Evolutionary conservation across 306 rosid genomes (phyloP), one percentile per base, ranked within the genome.

Genomic region (Lathyrus aphaca): DNA sequence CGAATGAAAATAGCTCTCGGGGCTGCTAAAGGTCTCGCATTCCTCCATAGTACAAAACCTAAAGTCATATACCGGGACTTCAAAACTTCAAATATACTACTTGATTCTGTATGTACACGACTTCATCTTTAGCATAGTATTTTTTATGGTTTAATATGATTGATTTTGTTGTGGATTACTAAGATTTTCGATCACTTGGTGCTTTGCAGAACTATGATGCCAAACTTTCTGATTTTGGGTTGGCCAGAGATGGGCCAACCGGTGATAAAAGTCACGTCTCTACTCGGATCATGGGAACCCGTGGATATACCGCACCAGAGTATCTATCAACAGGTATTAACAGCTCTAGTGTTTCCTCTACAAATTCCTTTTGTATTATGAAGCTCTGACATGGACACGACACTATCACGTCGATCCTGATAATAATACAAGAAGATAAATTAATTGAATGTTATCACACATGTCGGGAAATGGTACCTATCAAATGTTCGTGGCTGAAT

Each of bases 221-320:
- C 30, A 94, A 94, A 75, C 96, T 94, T 62, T 91, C 97, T 70
- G 99, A 94, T 75, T 94, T 90, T 67, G 99, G 99, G 79, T 82
- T 91, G 86, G 99, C 99, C 3, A 84, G 99, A 73, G 99, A 94
- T 74, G 99, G 99, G 16, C 99, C 99, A 58, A 82, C 82, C 1
- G 97, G 90, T n/a, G 97, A 87, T 78, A 91, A 81, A 80, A 94
- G 98, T 69, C 92, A 94, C 38, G 98, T 90, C 65, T 94, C 98
- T 49, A 90, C 99, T 8, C 70, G 89, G 69, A 82, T 91, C 73
- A 87, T 94, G 85, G 99, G 99, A 81, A 94, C 99, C 37, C 81
- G 76, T 6, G 97, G 97, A 50, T 92, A 92, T 69, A 95, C 97
- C 8, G 97, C 97, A 14, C 97, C 97, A 0, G 97, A 92, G 81